Base-by-base conservation (phyloP, 2,329 filamentous ascomycete genomes). In the Hirsutella rhossiliensis region DNA sequence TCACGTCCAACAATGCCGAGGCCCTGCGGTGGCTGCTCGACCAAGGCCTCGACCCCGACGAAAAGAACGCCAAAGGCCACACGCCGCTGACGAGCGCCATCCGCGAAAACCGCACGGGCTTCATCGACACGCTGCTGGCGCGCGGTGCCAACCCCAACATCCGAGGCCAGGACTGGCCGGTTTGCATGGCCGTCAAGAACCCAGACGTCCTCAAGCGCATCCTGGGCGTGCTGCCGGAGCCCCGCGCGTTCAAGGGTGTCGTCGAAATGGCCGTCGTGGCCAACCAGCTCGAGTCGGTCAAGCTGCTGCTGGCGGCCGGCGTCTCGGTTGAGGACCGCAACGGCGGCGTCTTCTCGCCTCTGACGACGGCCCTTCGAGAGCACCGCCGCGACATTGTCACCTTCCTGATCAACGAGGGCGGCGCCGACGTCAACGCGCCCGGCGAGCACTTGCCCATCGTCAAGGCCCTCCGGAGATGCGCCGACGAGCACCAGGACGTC, bases 361-460 rank as follows among this genome's bases (percentile, higher is more conserved):
- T 84, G 4, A 84, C 80, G 0, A 81, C 78, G 0, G 78, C 78
- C 9, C 76, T 84, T 45, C 76, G 80, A 12, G 80, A 84, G 58
- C 66, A 75, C 23, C 69, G 71, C 51, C 74, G 71, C 38, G 71
- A 74, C 1, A 82, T 84, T 45, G 76, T 82, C 36, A 59, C 58
- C 4, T 84, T 69, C 62, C 69, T 84, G 11, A 65, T 84, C 45
- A 69, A 75, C 41, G 72, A 79, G 48, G 78, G 72, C 1, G 72
- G 71, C 9, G 80, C 80, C 0, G 77, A 84, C 52, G 71, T 78
- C 38, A 84, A 84, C 55, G 67, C 75, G 0, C 80, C 81, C 0
- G 81, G 81, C 18, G 81, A 85, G 64, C 81, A 85, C 58, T 62
- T 85, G 11, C 81, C 81, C 8, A 72, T 85, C 43, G 79, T 85